Percentiles rank a stretch among this genome's conserved stretches.
phyloP scores from a whole-genome alignment of 306 rosid species.

The Benincasa hispida region DNA sequence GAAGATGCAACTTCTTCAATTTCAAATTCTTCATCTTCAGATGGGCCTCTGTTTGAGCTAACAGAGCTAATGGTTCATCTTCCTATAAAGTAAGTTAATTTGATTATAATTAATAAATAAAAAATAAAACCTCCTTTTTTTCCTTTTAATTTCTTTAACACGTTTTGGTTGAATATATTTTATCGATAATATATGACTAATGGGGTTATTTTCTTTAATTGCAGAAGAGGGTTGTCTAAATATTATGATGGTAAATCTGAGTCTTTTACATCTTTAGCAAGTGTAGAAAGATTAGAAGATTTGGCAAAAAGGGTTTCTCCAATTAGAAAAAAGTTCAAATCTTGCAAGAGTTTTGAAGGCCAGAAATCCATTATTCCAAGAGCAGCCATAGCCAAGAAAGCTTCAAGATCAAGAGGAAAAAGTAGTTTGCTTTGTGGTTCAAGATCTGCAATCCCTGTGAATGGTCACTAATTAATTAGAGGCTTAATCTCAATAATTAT shows the following conservation, averaged over 20 bases:
- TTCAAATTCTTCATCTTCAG: conserved; percentile 24
- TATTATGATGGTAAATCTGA: conserved; percentile 69
- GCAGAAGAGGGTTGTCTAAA: conserved; percentile 85
- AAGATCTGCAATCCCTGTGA: conserved; percentile 19
- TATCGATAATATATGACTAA: too few species aligned
- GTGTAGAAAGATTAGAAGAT: conserved; percentile 58
- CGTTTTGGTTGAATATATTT: neutral
- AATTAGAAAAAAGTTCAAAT: conserved; percentile 39
- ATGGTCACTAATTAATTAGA: conserved; percentile 13
- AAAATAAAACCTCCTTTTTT: neutral
- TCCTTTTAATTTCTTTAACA: too few species aligned
- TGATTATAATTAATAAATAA: neutral
- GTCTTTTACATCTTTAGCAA: conserved; percentile 58
- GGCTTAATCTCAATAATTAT: too few species aligned
- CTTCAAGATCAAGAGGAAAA: conserved; percentile 28
- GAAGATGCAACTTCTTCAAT: conserved; percentile 54
- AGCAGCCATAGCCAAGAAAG: conserved; percentile 58
- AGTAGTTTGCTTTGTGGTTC: conserved; percentile 20
- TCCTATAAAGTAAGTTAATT: conserved; percentile 56
- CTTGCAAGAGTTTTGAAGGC: conserved; percentile 65
- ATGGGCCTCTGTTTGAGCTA: conserved; percentile 58
- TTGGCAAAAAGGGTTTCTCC: conserved; percentile 49
- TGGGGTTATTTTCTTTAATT: neutral
- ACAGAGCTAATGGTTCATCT: conserved; percentile 73
- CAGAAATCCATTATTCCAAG: conserved; percentile 35